Conservation (phyloP, 1,284 basidiomycete genomes). For the Ganoderma lingzhi region DNA sequence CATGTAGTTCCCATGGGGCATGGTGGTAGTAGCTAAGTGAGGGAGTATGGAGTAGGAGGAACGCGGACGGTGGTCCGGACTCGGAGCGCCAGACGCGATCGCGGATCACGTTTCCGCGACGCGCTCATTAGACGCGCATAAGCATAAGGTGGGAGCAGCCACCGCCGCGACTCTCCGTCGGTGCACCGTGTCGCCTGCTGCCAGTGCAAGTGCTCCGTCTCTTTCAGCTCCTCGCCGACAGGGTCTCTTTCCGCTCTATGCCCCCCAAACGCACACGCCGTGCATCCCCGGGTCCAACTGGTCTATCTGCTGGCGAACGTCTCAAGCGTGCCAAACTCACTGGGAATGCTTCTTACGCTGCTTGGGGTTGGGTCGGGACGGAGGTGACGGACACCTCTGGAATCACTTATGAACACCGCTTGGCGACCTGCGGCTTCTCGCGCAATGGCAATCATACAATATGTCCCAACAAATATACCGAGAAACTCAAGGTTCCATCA, state of each 20-base stretch:
- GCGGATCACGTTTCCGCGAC: constrained; percentile 33
- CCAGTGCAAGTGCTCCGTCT: neutral
- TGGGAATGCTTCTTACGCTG: constrained; percentile 51
- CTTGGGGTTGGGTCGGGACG: constrained; percentile 83
- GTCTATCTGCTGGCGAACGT: constrained; percentile 64
- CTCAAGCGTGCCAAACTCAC: constrained; percentile 64
- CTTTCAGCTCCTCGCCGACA: constrained; percentile 14
- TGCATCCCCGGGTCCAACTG: constrained; percentile 54
- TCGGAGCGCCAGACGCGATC: neutral
- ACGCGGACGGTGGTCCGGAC: too few species aligned
- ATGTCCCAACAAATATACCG: constrained; percentile 63
- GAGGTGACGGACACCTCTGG: constrained; percentile 61
- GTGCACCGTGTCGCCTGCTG: neutral
- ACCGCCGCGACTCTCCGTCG: constrained; percentile 22
- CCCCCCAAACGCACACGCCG: constrained; percentile 69
- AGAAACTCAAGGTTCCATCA: constrained; percentile 26
- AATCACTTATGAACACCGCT: constrained; percentile 71
- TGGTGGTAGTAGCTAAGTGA: too few species aligned
- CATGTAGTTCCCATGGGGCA: too few species aligned
- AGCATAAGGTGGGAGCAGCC: constrained; percentile 16
- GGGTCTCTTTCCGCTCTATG: constrained; percentile 47
- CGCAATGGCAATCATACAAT: constrained; percentile 53
- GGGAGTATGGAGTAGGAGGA: too few species aligned
- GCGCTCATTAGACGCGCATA: constrained; percentile 25
- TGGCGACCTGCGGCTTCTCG: constrained; percentile 74